A percentile compares a stretch with the other conserved stretches of the same genome.
phyloP scores from a whole-genome alignment of 768 basidiomycete species.

The Rhodotorula diobovata region DNA sequence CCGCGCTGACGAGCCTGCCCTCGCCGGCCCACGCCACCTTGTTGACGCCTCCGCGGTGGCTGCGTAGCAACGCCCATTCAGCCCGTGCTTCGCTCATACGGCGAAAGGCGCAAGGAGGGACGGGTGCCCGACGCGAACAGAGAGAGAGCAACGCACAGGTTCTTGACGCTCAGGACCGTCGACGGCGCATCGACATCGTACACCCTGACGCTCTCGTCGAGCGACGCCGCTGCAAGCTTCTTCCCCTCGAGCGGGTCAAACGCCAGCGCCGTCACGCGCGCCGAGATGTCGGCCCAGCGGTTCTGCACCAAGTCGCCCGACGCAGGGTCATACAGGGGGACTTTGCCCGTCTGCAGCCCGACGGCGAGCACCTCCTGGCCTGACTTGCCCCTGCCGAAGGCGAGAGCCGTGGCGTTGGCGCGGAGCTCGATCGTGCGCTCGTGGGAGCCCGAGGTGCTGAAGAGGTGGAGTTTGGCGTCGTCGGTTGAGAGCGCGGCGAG shows the following conservation, averaged over 20 bases:
- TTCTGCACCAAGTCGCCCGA: slow-evolving; percentile 15
- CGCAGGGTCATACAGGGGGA: slow-evolving; percentile 21
- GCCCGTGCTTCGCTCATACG: not conserved
- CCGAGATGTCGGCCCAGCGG: slow-evolving; percentile 18
- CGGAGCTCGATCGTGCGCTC: slow-evolving; percentile 59
- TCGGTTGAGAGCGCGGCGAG: slow-evolving; percentile 45
- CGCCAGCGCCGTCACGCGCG: slow-evolving; percentile 17
- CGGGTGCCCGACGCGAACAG: too few species aligned
- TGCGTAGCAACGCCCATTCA: not conserved
- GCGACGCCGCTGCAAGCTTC: slow-evolving; percentile 19
- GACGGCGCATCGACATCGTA: slow-evolving; percentile 22
- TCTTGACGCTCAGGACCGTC: slow-evolving; percentile 10
- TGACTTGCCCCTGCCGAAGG: slow-evolving; percentile 57
- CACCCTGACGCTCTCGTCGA: slow-evolving; percentile 34
- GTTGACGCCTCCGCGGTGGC: slow-evolving; percentile 19
- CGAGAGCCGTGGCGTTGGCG: slow-evolving; percentile 65
- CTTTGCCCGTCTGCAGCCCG: slow-evolving; percentile 50
- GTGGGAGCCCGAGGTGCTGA: slow-evolving; percentile 59
- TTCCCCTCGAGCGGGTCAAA: slow-evolving; percentile 7
- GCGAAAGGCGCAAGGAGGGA: not conserved
- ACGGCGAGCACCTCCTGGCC: slow-evolving; percentile 61
- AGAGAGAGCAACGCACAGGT: slow-evolving; percentile 6
- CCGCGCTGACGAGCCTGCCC: slow-evolving; percentile 3
- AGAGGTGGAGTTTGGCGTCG: slow-evolving; percentile 71
- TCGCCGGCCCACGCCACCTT: slow-evolving; percentile 8